These are phyloP conservation scores for Aureobasidium subglaciale DNA, from an alignment of 2,329 filamentous ascomycete species.

Conservation along the genomic window DNA sequence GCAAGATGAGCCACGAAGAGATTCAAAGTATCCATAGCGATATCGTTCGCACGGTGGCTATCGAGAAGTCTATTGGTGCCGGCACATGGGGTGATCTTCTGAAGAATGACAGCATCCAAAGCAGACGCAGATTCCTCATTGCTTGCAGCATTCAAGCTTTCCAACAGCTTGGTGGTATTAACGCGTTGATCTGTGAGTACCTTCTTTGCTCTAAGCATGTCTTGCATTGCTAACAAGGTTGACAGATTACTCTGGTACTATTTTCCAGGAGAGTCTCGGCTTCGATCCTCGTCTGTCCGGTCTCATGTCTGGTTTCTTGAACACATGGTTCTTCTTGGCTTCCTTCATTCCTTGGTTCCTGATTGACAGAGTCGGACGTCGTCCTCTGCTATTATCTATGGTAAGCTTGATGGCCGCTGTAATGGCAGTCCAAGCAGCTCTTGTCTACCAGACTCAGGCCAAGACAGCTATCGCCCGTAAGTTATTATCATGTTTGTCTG, in stretches of 20 bases:
- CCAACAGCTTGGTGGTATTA: conserved; percentile 27
- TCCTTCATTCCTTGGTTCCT: conserved; percentile 30
- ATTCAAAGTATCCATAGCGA: conserved; percentile 22
- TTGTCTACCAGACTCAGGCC: conserved; percentile 30
- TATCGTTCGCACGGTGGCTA: conserved; percentile 24
- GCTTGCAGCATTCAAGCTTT: conserved; percentile 26
- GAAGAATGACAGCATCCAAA: conserved; percentile 24
- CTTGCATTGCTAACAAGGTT: background rate
- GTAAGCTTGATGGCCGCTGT: conserved; percentile 48
- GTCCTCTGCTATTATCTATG: conserved; percentile 46
- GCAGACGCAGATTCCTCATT: conserved; percentile 24
- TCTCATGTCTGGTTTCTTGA: conserved; percentile 28
- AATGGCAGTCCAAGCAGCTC: conserved; percentile 54
- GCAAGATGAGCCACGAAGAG: conserved; percentile 22
- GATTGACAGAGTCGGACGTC: conserved; percentile 53
- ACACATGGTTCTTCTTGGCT: conserved; percentile 36
- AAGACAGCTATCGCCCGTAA: conserved; percentile 22
- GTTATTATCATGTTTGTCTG: background rate
- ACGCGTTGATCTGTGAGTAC: conserved; percentile 22
- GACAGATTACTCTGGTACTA: conserved; percentile 24
- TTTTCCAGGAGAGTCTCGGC: conserved; percentile 24
- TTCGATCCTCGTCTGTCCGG: conserved; percentile 22
- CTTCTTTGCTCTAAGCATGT: background rate
- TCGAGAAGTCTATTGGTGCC: conserved; percentile 30
- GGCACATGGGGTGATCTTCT: conserved; percentile 28